phyloP scores from a whole-genome alignment of 345 rosid genomes.

The Theobroma cacao region DNA sequence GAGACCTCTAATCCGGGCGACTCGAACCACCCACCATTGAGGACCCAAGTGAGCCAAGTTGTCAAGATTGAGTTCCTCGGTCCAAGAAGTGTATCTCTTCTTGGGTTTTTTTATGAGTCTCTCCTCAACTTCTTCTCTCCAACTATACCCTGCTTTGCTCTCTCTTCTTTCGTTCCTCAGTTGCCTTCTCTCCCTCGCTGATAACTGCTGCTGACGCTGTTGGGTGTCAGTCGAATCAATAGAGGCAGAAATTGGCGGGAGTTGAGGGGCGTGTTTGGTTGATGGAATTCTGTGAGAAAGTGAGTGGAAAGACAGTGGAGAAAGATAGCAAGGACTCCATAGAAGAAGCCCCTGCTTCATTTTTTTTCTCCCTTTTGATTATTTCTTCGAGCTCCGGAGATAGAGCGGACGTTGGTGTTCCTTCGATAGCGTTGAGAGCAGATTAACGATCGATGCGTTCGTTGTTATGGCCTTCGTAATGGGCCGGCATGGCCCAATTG shows the following conservation, averaged over 20 bases:
- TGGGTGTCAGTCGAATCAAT: constrained; percentile 33
- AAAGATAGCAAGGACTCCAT: constrained; percentile 53
- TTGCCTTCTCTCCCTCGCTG: constrained; percentile 84
- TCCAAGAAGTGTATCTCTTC: constrained; percentile 48
- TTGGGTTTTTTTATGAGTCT: constrained; percentile 69
- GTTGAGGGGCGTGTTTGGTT: constrained; percentile 11
- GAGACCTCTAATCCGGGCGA: constrained; percentile 50
- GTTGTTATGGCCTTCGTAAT: neutral
- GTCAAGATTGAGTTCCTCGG: constrained; percentile 72
- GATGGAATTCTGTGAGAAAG: constrained; percentile 17
- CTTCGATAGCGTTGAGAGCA: neutral
- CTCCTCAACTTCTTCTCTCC: constrained; percentile 88
- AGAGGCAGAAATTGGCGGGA: constrained; percentile 35
- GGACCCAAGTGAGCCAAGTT: constrained; percentile 65
- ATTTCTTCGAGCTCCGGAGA: neutral
- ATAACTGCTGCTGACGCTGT: constrained; percentile 41
- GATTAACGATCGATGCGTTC: no score
- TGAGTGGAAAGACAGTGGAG: constrained; percentile 25
- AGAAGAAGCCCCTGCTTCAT: constrained; percentile 68
- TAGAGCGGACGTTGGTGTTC: neutral
- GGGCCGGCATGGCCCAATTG: neutral
- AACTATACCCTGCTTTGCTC: constrained; percentile 53
- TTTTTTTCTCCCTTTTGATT: neutral
- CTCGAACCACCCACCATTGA: constrained; percentile 81
- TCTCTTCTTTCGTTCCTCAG: constrained; percentile 77